A percentile compares a stretch with the other conserved stretches of the same genome.
These are phyloP conservation scores for Fusarium sp. DNA, from an alignment of 2,329 filamentous ascomycete genomes.

Conservation along the genomic window DNA sequence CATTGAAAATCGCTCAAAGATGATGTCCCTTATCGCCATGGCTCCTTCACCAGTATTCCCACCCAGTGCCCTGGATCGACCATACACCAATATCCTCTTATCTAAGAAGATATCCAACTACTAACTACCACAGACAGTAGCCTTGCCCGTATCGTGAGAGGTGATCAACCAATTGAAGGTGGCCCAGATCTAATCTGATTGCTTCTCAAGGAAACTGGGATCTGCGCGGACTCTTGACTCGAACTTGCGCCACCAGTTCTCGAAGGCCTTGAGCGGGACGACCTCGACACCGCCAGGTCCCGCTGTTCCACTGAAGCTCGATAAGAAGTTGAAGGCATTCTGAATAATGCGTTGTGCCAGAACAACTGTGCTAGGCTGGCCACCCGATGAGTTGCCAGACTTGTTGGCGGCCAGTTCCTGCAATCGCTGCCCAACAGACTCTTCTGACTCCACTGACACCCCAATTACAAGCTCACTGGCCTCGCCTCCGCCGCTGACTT, in stretches of 20 bases:
- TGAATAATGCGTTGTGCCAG: constrained; percentile 95
- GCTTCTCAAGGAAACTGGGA: constrained; percentile 87
- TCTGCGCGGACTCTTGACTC: constrained; percentile 88
- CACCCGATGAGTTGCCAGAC: constrained; percentile 41
- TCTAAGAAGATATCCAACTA: background rate
- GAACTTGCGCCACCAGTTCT: constrained; percentile 99
- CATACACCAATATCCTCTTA: background rate
- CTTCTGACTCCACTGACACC: constrained; percentile 83
- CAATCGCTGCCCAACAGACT: constrained; percentile 79
- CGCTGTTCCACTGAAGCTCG: constrained; percentile 82
- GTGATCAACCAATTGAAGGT: too few relatives aligned
- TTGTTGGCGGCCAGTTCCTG: constrained; percentile 66
- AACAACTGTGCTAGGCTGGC: constrained; percentile 76
- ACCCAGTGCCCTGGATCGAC: background rate
- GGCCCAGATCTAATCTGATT: constrained; percentile 44
- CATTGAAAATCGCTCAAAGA: constrained; percentile 27
- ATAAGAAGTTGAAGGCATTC: constrained; percentile 96
- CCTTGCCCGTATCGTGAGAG: background rate
- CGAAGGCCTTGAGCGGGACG: constrained; percentile 93
- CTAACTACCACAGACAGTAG: background rate
- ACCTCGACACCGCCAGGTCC: constrained; percentile 80
- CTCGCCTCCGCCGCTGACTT: constrained; percentile 66
- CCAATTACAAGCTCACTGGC: constrained; percentile 77
- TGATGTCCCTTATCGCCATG: constrained; percentile 10
- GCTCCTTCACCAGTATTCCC: background rate